phyloP scores from a whole-genome alignment of 495 filamentous ascomycete species.

The Lepraria neglecta region DNA sequence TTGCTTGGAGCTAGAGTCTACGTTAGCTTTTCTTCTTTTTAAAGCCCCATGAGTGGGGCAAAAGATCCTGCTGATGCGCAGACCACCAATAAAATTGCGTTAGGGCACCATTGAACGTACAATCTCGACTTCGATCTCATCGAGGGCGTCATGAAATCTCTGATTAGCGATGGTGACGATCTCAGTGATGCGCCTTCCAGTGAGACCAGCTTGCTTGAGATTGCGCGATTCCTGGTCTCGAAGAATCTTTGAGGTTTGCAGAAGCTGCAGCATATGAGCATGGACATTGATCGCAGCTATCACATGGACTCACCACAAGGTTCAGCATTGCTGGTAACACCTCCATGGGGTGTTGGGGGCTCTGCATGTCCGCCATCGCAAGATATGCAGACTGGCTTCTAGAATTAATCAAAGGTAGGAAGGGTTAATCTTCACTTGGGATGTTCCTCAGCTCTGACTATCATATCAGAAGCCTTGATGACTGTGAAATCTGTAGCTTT shows the following conservation, averaged over 20 bases:
- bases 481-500: not conserved
- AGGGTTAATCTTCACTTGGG: too few relatives aligned
- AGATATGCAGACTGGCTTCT: not conserved
- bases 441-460: too few relatives aligned
- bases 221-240: slow-evolving; percentile 25
- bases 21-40: slow-evolving; percentile 9
- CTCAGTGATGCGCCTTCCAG: slow-evolving; percentile 37
- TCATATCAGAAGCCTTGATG: not conserved
- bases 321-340: slow-evolving; percentile 42
- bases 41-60: not conserved
- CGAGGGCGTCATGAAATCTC: slow-evolving; percentile 44
- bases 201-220: slow-evolving; percentile 20
- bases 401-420: too few relatives aligned
- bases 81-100: not conserved
- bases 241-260: slow-evolving; percentile 47
- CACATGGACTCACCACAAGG: slow-evolving; percentile 36
- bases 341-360: slow-evolving; percentile 39
- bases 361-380: slow-evolving; percentile 34
- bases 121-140: slow-evolving; percentile 48
- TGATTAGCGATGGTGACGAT: slow-evolving; percentile 42
- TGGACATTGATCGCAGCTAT: too few relatives aligned
- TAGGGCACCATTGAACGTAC: slow-evolving; percentile 32
- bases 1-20: slow-evolving; percentile 24
- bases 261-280: slow-evolving; percentile 33
- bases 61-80: not conserved